Percentiles rank a stretch among this genome's conserved stretches.
These are phyloP conservation scores for Lachancea sp. DNA, from an alignment of 805 yeast species.

Conservation along the genomic window DNA sequence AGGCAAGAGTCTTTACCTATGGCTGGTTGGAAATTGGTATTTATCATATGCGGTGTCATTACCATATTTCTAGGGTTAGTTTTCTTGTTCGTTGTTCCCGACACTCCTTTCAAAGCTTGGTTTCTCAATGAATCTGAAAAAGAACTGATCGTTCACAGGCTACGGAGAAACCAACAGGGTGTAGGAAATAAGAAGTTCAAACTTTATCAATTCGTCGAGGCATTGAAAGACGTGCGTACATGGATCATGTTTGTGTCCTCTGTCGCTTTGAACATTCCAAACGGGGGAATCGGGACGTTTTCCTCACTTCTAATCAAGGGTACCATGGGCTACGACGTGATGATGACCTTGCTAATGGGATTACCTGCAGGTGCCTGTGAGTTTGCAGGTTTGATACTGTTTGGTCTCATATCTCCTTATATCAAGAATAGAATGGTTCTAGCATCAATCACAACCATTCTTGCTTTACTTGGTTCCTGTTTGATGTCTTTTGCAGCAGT, in stretches of 20 bases:
- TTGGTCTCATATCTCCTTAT: conserved; percentile 23
- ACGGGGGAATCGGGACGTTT: conserved; percentile 47
- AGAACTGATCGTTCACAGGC: conserved; percentile 40
- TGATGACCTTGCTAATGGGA: conserved; percentile 35
- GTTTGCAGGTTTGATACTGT: conserved; percentile 25
- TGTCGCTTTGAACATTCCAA: conserved; percentile 37
- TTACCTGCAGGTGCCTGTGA: conserved; percentile 41
- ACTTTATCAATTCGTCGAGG: conserved; percentile 44
- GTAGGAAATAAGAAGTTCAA: conserved; percentile 48
- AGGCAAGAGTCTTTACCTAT: conserved; percentile 35
- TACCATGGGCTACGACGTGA: conserved; percentile 36
- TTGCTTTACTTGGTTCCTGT: conserved; percentile 31
- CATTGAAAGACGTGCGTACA: conserved; percentile 40
- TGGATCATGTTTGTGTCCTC: conserved; percentile 39
- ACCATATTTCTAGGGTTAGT: conserved; percentile 45
- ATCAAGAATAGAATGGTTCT: conserved; percentile 25
- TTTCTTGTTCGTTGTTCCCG: conserved; percentile 44
- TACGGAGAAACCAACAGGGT: conserved; percentile 47
- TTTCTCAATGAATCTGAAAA: conserved; percentile 41
- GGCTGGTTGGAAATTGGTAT: conserved; percentile 52
- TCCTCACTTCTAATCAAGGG: conserved; percentile 36
- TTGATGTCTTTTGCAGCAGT: conserved; percentile 37
- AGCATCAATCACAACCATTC: conserved; percentile 29
- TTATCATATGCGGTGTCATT: conserved; percentile 49
- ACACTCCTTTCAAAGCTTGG: conserved; percentile 43